phyloP scores from a whole-genome alignment of 2,329 filamentous ascomycete genomes.

The Helotiales sp. region DNA sequence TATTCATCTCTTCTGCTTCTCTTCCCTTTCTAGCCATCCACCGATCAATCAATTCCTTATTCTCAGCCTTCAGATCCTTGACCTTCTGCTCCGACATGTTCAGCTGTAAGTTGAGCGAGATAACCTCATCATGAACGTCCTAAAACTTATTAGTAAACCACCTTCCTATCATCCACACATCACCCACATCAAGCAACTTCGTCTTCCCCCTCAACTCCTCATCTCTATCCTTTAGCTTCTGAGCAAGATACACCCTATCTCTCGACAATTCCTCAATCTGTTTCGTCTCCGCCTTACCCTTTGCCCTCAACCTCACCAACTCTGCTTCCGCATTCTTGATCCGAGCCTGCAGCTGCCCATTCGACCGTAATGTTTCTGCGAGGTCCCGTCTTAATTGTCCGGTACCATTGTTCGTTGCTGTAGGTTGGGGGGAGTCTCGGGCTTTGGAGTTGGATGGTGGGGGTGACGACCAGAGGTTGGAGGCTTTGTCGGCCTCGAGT shows the following conservation, averaged over 20 bases:
- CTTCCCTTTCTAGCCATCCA: slow-evolving; percentile 89
- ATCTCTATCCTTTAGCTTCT: slow-evolving; percentile 77
- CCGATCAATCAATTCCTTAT: slow-evolving; percentile 84
- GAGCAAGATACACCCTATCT: slow-evolving; percentile 63
- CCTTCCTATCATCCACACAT: slow-evolving; percentile 32
- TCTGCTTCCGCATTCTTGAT: slow-evolving; percentile 68
- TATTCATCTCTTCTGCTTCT: slow-evolving; percentile 88
- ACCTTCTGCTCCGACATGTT: slow-evolving; percentile 81
- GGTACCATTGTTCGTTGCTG: slow-evolving; percentile 40
- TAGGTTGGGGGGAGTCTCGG: slow-evolving; percentile 36
- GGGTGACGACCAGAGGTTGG: slow-evolving; percentile 30
- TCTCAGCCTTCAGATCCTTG: slow-evolving; percentile 77
- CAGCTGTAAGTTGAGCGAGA: slow-evolving; percentile 84
- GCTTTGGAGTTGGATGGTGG: slow-evolving; percentile 40
- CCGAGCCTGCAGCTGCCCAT: slow-evolving; percentile 68
- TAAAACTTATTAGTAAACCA: slow-evolving; percentile 40
- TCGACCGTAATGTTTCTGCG: slow-evolving; percentile 76
- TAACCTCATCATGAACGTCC: slow-evolving; percentile 91
- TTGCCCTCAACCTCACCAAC: slow-evolving; percentile 64
- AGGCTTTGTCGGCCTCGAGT: slow-evolving; percentile 62
- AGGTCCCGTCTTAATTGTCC: slow-evolving; percentile 71
- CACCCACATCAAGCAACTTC: slow-evolving; percentile 73
- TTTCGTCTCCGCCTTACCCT: slow-evolving; percentile 62
- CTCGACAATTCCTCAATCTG: slow-evolving; percentile 50
- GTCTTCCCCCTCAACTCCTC: slow-evolving; percentile 86